Percentiles rank a stretch among this genome's conserved stretches.
Evolutionary conservation across 805 yeast genomes (phyloP).

Genomic region (Candida schatavii): DNA sequence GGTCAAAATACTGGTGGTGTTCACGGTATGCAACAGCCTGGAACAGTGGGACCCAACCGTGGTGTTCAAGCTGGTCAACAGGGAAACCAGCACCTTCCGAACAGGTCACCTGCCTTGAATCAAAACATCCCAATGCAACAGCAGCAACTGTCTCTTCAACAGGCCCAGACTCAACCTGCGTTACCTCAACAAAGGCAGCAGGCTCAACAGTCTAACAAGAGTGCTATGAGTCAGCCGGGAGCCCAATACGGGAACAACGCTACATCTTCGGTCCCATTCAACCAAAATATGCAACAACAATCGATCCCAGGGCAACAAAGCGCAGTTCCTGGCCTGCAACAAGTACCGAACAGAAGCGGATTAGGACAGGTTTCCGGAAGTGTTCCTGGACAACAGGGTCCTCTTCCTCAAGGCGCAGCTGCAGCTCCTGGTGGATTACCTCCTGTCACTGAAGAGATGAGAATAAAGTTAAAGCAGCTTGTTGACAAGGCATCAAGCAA

Average conservation of each 20-base stretch:
- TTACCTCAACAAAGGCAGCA: conserved; percentile 1
- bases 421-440: conserved; percentile 27
- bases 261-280: neutral
- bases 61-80: conserved; percentile 4
- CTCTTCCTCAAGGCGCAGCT: conserved; percentile 1
- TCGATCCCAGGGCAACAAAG: conserved; percentile 11
- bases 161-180: neutral
- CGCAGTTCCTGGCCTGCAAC: conserved; percentile 14
- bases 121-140: conserved; percentile 3
- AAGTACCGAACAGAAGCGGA: conserved; percentile 14
- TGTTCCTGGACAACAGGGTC: neutral
- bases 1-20: conserved; percentile 7
- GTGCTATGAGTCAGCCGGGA: neutral
- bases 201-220: neutral
- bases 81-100: neutral
- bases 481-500: conserved; percentile 67
- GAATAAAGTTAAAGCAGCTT: conserved; percentile 57
- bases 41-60: conserved; percentile 9
- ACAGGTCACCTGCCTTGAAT: neutral
- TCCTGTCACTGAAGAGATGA: conserved; percentile 56
- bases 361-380: conserved; percentile 8
- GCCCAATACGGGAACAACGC: neutral
- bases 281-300: conserved; percentile 14
- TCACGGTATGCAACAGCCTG: conserved; percentile 1
- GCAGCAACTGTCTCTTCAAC: conserved; percentile 2